A percentile compares a stretch with the other conserved stretches of the same genome.
phyloP scores from a whole-genome alignment of 75 land plant species.

The Pseudotsuga menziesii region DNA sequence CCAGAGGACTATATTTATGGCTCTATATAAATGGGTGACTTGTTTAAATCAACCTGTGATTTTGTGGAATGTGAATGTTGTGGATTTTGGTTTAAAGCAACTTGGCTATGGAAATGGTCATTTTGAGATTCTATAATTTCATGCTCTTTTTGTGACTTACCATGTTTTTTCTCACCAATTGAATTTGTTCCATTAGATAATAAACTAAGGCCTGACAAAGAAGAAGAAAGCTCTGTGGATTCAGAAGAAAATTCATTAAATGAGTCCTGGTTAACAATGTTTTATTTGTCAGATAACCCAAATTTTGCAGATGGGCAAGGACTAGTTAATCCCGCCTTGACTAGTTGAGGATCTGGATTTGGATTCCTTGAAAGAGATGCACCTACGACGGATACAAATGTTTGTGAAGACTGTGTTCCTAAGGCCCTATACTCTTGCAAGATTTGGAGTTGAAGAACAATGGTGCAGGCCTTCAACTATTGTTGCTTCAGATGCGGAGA shows the following conservation, averaged over 20 bases:
- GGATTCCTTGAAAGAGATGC: constrained; percentile 48
- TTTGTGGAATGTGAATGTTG: neutral
- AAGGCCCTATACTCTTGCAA: neutral
- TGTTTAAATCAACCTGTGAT: neutral
- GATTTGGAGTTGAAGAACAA: neutral
- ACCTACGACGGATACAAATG: constrained; percentile 43
- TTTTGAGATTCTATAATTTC: constrained; percentile 18
- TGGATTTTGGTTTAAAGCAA: constrained; percentile 7
- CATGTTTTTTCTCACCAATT: constrained; percentile 11
- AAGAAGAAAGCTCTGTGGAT: constrained; percentile 27
- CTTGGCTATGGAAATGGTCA: constrained; percentile 18
- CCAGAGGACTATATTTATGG: neutral
- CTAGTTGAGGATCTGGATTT: constrained; percentile 49
- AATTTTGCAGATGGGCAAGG: constrained; percentile 21
- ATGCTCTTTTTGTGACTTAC: constrained; percentile 13
- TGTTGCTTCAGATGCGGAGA: neutral
- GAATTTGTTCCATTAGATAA: constrained; percentile 14
- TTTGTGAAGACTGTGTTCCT: constrained; percentile 17
- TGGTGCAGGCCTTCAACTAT: constrained; percentile 3
- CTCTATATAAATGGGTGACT: neutral
- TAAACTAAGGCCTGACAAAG: constrained; percentile 43
- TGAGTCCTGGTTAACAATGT: constrained; percentile 18
- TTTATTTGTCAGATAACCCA: constrained; percentile 19
- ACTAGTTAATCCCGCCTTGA: constrained; percentile 46
- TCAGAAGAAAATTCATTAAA: constrained; percentile 28